These are phyloP conservation scores for Pleurotus platypus DNA, from an alignment of 768 basidiomycete genomes.

Conservation along the genomic window DNA sequence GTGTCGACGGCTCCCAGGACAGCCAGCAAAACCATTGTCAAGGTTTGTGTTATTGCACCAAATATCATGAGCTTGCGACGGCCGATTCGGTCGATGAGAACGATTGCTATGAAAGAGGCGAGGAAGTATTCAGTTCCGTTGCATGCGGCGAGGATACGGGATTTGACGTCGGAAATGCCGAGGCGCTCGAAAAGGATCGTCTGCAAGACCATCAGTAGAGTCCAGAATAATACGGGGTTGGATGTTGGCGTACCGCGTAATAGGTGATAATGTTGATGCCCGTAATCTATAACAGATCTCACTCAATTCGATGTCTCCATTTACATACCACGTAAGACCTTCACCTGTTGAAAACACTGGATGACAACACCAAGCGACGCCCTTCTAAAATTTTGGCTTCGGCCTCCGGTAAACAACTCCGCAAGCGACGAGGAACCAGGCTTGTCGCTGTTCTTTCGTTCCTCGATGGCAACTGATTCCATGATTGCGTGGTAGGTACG, in stretches of 20 bases:
- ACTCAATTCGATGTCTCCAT: too few relatives aligned
- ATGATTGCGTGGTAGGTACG: conserved; percentile 51
- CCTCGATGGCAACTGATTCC: conserved; percentile 48
- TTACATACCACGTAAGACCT: too few relatives aligned
- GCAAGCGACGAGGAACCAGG: conserved; percentile 31
- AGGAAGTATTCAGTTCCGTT: conserved; percentile 48
- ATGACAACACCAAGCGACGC: conserved; percentile 51
- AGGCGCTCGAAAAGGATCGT: conserved; percentile 55
- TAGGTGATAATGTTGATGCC: conserved; percentile 68
- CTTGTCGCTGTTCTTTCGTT: conserved; percentile 5
- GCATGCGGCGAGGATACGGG: conserved; percentile 47
- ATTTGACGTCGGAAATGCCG: conserved; percentile 46
- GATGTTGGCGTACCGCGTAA: conserved; percentile 28
- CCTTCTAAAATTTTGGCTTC: conserved; percentile 58
- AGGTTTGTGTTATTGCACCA: conserved; percentile 32
- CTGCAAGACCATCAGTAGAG: conserved; percentile 23
- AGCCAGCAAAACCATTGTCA: conserved; percentile 46
- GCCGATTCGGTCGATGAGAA: conserved; percentile 45
- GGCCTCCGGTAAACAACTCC: conserved; percentile 55
- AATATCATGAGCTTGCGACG: conserved; percentile 51
- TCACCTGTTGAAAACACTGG: conserved; percentile 65
- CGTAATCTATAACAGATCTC: conserved; percentile 33
- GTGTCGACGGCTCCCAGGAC: conserved; percentile 46
- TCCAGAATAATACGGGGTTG: neutral
- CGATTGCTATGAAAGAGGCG: conserved; percentile 42